Base-by-base conservation (phyloP, 352 stramenopile genomes). In the Phytopythium ostracodes region DNA sequence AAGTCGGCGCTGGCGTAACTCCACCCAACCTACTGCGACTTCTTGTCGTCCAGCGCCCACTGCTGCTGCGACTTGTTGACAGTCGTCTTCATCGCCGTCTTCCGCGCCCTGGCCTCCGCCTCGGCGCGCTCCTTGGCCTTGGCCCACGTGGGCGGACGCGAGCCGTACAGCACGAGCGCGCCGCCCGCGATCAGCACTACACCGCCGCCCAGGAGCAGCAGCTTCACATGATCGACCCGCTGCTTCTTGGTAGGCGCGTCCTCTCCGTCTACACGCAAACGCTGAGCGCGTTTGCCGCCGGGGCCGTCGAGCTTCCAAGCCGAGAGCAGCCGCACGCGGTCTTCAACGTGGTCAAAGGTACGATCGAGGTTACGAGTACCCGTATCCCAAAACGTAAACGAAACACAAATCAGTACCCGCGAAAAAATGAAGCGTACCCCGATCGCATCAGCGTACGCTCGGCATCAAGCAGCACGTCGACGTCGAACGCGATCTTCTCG, bases 281-380 rank as follows among this genome's bases (percentile, higher is more conserved):
- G 67, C 62, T 72, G 70, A 59, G 63, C 59, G 76, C 42, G 62
- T 36, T 27, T 57, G 59, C 57, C 43, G 62, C 55, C 70, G 52
- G 73, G 64, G 4, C 63, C 59, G 12, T 67, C 73, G 51, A 91
- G 59, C 44, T 87, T 72, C 81, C 81, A 91, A 9, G 79, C 79
- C n/a, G 71, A 71, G 50, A 91, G 61, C 33, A 91, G 63, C 38
- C 70, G 86, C 18, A 86, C 74, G 5, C 75, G 68, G 11, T 81
- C 79, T 91, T 17, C 20, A 58, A 58, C 17, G 44, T 42, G 56
- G n/a, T 18, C 20, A 56, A 14, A 10, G 10, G 6, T 38, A 38
- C 33, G 10, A 14, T 1, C 33, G 33, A 38, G 33, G 33, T 38
- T 38, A 38, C 33, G 33, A 38, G 33, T 38, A 38, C 10, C 3